Evolutionary conservation across 768 basidiomycete species (phyloP), one percentile per base, ranked within the genome.

Genomic region (Chiua virens): DNA sequence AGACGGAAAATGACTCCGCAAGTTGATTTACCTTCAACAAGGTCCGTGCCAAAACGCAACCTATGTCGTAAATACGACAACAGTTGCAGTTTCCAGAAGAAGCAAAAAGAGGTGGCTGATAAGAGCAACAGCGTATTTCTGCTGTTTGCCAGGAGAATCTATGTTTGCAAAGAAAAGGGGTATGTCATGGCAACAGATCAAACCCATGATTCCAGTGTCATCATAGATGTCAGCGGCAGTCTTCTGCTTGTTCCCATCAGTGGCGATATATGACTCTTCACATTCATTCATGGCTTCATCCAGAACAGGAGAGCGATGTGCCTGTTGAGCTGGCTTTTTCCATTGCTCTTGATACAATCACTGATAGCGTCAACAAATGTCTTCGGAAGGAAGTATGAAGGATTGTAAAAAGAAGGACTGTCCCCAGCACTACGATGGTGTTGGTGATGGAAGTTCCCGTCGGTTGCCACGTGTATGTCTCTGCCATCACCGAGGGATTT

Each of bases 381-480:
- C 22, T 74, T 74, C 1, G 66, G 52, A n/a, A 77, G 23, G 30
- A 76, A 62, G 32, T 69, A 70, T 0, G 50, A 41, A 0, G 70
- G 69, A 1, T 71, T 52, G 30, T 73, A 68, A 22, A 70, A 71
- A 6, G 45, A 34, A 0, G 70, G 66, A 25, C 68, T n/a, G n/a
- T 75, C 62, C 4, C 71, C 72, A 1, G 64, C 67, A 4, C 50
- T 41, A 1, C 44, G 20, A 3, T 59, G 43, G 46, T 78, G 75
- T 0, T 63, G 57, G 48, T 77, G 72, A 42, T 72, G 68, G 51
- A 76, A 75, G 35, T 73, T 74, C 0, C 72, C 71, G 59, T 76
- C 73, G 1, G 61, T 59, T 0, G 64, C 64, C 1, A 76, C 53
- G 36, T 74, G 73, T 8, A 75, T 58, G 47, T 76, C 72, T 2